Percentiles rank a stretch among this genome's conserved stretches.
Evolutionary conservation across 805 yeast genomes (phyloP).

Genomic region (Henningerozyma blattae): DNA sequence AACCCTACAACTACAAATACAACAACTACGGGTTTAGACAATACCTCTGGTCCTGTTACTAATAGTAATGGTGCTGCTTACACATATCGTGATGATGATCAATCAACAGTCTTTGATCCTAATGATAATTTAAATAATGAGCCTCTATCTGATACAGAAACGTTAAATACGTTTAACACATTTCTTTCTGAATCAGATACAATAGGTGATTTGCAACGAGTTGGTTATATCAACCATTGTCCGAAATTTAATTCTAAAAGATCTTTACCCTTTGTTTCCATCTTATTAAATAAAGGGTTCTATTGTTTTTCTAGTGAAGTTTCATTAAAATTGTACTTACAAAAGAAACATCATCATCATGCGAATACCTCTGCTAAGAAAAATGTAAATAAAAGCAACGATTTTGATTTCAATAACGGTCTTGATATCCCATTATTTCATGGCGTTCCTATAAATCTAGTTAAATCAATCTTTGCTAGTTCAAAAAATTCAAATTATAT

Average conservation of each 20-base stretch:
- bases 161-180: slow-evolving; percentile 9
- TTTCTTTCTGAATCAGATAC: slow-evolving; percentile 16
- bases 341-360: slow-evolving; percentile 12
- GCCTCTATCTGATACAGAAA: slow-evolving; percentile 7
- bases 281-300: slow-evolving; percentile 26
- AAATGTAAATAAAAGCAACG: slow-evolving; percentile 6
- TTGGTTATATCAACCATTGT: slow-evolving; percentile 20
- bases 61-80: neutral
- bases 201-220: slow-evolving; percentile 17
- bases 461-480: slow-evolving; percentile 21
- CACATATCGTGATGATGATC: slow-evolving; percentile 12
- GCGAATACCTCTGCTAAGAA: too few species aligned
- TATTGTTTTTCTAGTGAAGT: slow-evolving; percentile 28
- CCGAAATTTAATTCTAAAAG: slow-evolving; percentile 18
- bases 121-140: too few species aligned
- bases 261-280: slow-evolving; percentile 23
- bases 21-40: neutral
- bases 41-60: neutral
- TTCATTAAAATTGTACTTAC: slow-evolving; percentile 17
- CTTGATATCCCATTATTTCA: slow-evolving; percentile 28
- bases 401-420: slow-evolving; percentile 9
- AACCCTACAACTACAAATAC: neutral
- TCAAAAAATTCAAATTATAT: slow-evolving; percentile 3
- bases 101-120: slow-evolving; percentile 7
- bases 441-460: slow-evolving; percentile 17